These are phyloP conservation scores for Macrolepiota dolichaula DNA, from an alignment of 768 basidiomycete species.

Conservation along the genomic window DNA sequence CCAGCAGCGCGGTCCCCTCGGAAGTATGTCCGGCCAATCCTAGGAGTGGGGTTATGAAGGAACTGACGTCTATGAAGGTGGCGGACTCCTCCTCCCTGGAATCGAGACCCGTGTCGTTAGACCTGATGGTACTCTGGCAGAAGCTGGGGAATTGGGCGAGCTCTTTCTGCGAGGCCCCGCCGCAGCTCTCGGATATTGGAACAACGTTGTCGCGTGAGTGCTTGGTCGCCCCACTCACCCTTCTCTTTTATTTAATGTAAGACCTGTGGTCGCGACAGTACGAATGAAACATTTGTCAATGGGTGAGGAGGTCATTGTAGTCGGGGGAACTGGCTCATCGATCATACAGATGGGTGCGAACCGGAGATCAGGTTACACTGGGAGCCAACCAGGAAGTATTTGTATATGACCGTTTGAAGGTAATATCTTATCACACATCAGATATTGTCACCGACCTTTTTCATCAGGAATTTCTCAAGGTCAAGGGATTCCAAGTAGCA, in stretches of 20 bases:
- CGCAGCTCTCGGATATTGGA: constrained; percentile 39
- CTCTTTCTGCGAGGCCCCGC: constrained; percentile 43
- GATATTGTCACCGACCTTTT: not conserved
- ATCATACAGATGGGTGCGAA: constrained; percentile 52
- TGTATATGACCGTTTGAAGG: constrained; percentile 60
- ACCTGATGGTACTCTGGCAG: constrained; percentile 40
- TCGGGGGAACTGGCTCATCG: not conserved
- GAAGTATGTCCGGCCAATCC: constrained; percentile 26
- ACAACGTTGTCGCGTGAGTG: constrained; percentile 50
- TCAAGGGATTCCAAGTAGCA: constrained; percentile 55
- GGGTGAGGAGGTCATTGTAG: constrained; percentile 37
- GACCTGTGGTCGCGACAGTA: constrained; percentile 32
- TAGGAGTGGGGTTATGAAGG: constrained; percentile 6
- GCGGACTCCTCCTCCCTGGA: constrained; percentile 43
- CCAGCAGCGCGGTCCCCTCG: constrained; percentile 36
- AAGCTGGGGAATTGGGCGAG: constrained; percentile 45
- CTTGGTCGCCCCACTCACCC: constrained; percentile 16
- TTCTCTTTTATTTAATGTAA: not conserved
- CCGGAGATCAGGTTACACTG: constrained; percentile 58
- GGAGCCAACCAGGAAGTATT: constrained; percentile 49
- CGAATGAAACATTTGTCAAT: constrained; percentile 54
- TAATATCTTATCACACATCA: constrained; percentile 14
- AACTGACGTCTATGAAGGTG: constrained; percentile 19
- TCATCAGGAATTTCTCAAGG: constrained; percentile 61
- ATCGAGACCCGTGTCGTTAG: constrained; percentile 41